A percentile compares a stretch with the other conserved stretches of the same genome.
These are phyloP conservation scores for Rhizoclosmatium sp. DNA, from an alignment of 192 early-diverging fungal genomes.

Conservation along the genomic window DNA sequence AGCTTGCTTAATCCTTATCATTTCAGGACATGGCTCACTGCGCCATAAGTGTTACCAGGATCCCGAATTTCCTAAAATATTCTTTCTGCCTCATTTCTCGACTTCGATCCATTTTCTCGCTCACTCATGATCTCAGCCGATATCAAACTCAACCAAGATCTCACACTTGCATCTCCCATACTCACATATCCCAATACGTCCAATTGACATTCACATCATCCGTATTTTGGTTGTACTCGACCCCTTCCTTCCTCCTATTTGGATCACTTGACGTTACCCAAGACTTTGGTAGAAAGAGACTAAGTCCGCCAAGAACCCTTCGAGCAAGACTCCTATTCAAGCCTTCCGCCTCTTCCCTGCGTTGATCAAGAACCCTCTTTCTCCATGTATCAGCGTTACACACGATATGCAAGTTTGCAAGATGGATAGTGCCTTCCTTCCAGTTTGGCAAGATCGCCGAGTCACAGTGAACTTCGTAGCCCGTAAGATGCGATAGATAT, in stretches of 20 bases:
- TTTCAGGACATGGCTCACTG: too few species aligned
- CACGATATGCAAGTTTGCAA: slow-evolving; percentile 79
- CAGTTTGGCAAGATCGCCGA: slow-evolving; percentile 92
- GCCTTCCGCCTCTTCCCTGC: neutral
- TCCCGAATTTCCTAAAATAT: too few species aligned
- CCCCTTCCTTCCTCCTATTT: too few species aligned
- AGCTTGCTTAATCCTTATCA: too few species aligned
- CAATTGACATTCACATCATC: slow-evolving; percentile 77
- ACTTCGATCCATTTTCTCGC: too few species aligned
- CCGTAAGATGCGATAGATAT: slow-evolving; percentile 82
- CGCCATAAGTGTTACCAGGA: too few species aligned
- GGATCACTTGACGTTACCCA: too few species aligned
- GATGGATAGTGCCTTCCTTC: slow-evolving; percentile 84
- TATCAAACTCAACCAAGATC: too few species aligned
- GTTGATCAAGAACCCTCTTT: slow-evolving; percentile 19
- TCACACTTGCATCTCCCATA: slow-evolving; percentile 34
- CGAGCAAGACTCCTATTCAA: neutral
- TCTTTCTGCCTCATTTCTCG: too few species aligned
- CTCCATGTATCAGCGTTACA: slow-evolving; percentile 57
- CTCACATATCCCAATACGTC: slow-evolving; percentile 85
- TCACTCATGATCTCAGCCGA: too few species aligned
- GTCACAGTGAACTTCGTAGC: slow-evolving; percentile 86
- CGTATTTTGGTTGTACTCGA: neutral
- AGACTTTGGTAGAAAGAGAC: too few species aligned
- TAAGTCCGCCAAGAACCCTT: neutral